phyloP scores from a whole-genome alignment of 208 protist species.

The Lotmaria passim region DNA sequence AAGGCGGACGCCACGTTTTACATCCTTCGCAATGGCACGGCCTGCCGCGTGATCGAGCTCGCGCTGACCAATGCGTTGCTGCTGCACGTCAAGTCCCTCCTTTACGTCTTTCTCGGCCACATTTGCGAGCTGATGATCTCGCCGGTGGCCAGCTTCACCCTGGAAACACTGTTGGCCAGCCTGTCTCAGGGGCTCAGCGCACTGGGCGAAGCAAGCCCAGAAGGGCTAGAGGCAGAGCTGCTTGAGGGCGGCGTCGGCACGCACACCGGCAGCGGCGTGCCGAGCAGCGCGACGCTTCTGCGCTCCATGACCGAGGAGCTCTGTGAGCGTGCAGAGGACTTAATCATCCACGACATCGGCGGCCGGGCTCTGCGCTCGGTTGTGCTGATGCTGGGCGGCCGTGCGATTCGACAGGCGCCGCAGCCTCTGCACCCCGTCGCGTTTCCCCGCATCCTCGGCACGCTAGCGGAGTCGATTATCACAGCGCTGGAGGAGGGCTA shows the following conservation, averaged over 20 bases:
- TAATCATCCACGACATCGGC: conserved; percentile 77
- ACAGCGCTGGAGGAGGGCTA: conserved; percentile 62
- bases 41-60: conserved; percentile 87
- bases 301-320: conserved; percentile 71
- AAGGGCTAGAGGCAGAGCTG: conserved; percentile 64
- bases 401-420: conserved; percentile 70
- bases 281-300: conserved; percentile 80
- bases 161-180: conserved; percentile 80
- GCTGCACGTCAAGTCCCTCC: conserved; percentile 84
- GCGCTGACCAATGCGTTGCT: conserved; percentile 75
- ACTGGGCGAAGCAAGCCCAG: conserved; percentile 42
- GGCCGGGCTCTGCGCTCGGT: conserved; percentile 81
- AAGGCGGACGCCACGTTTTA: conserved; percentile 70
- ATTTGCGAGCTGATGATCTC: conserved; percentile 69
- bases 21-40: conserved; percentile 78
- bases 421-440: conserved; percentile 42
- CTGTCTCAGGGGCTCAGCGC: conserved; percentile 71
- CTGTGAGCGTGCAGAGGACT: conserved; percentile 59
- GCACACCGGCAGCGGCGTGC: conserved; percentile 82
- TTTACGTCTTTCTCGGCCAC: conserved; percentile 86
- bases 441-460: conserved; percentile 50
- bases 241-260: conserved; percentile 58
- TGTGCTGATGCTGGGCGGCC: conserved; percentile 79
- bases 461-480: conserved; percentile 54
- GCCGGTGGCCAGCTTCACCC: conserved; percentile 84